Conservation (phyloP, 1,284 basidiomycete species). For the Sporisorium scitamineum region DNA sequence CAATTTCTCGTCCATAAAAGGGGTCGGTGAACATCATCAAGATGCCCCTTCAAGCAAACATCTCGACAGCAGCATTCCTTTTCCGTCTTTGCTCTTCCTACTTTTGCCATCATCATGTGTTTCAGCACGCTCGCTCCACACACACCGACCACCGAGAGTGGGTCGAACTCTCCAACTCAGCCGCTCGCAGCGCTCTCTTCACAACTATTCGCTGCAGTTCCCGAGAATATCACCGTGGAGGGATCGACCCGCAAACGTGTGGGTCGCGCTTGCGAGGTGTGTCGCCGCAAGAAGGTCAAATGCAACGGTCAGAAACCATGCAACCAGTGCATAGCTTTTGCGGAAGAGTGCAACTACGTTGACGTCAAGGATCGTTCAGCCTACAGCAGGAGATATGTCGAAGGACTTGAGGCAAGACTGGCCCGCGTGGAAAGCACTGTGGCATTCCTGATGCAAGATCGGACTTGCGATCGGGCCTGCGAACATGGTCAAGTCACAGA, state of each 20-base stretch:
- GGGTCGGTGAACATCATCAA: neutral
- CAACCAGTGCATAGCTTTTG: slow-evolving; percentile 47
- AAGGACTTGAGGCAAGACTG: slow-evolving; percentile 44
- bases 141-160: slow-evolving; percentile 13
- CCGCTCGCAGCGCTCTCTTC: neutral
- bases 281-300: slow-evolving; percentile 57
- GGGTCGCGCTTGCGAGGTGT: slow-evolving; percentile 51
- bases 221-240: slow-evolving; percentile 7
- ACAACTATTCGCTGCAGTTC: neutral
- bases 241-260: slow-evolving; percentile 44
- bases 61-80: neutral
- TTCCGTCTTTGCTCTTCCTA: neutral
- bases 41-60: neutral
- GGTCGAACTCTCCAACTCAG: neutral
- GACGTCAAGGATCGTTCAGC: slow-evolving; percentile 46
- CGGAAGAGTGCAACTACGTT: slow-evolving; percentile 49
- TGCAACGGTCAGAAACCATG: slow-evolving; percentile 57
- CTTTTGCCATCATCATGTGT: slow-evolving; percentile 14
- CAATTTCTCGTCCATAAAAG: neutral
- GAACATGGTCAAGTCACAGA: neutral
- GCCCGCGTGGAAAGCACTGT: slow-evolving; percentile 29
- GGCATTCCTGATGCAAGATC: neutral
- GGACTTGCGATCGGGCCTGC: neutral
- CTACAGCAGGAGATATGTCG: slow-evolving; percentile 54
- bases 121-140: slow-evolving; percentile 2